Evolutionary conservation across 2,329 filamentous ascomycete species (phyloP), one percentile per base, ranked within the genome.

Genomic region (Erysiphe neolycopersici): DNA sequence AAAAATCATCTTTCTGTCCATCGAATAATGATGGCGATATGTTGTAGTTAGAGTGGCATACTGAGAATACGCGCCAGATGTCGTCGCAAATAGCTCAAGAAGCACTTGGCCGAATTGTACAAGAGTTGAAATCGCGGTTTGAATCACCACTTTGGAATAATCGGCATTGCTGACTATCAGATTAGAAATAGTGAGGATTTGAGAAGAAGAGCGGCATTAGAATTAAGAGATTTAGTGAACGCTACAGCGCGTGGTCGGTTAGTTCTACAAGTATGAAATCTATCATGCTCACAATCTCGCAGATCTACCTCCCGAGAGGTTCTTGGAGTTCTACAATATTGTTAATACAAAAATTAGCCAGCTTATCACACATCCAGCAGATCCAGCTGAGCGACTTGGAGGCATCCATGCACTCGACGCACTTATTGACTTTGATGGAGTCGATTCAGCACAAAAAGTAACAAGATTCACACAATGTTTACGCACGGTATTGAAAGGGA

Each of bases 371-470:
- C 82, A 87, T 58, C 81, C 84, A 49, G 78, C 72, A 62, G 85
- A 93, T 58, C 78, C 82, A 5, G 75, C 77, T 52, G 89, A 98
- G 58, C 78, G 84, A 46, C 74, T 94, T 45, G 89, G 85, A 48
- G 91, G 89, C 43, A 79, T 98, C 48, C 78, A 89, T 53, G 87
- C 87, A 47, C 72, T 98, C 47, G 87, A 93, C 59, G 78, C 79
- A 45, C 73, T 98, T 44, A 87, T 95, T 60, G 85, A 94, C 59
- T 94, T 95, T 58, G 87, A 94, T 53, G 87, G 85, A 46, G 82
- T 94, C 52, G 91, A 98, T 62, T 74, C 81, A 19, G 83, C 82
- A 32, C 75, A 83, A 54, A 95, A 95, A 61, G 93, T 89, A 46
- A 92, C 87, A 29, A 76, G 89, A 44, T 98, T 95, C 57, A 83